These are phyloP conservation scores for Castanopsis chinensis DNA, from an alignment of 306 rosid genomes.

Conservation along the genomic window DNA sequence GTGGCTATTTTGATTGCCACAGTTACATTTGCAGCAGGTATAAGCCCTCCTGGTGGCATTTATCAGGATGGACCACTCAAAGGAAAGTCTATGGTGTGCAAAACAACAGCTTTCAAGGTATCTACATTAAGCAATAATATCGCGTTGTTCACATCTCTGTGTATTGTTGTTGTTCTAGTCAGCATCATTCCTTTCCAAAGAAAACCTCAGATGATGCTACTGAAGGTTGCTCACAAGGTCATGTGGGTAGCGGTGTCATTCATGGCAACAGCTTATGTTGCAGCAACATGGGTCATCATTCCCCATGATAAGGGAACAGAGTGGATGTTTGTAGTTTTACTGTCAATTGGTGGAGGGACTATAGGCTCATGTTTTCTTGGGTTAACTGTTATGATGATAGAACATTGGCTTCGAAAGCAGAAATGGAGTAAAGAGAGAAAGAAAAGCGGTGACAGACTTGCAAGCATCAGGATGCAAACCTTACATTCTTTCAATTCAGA, in stretches of 20 bases:
- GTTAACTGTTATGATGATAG: constrained; percentile 42
- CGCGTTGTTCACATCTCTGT: constrained; percentile 58
- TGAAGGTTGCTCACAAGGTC: constrained; percentile 51
- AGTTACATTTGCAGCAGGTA: constrained; percentile 63
- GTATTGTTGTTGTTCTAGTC: constrained; percentile 56
- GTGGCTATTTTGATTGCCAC: constrained; percentile 72
- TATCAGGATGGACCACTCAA: constrained; percentile 41
- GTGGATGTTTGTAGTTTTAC: constrained; percentile 35
- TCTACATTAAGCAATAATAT: constrained; percentile 52
- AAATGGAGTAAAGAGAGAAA: constrained; percentile 51
- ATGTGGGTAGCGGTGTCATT: constrained; percentile 75
- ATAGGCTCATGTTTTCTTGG: constrained; percentile 46
- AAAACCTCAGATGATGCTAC: constrained; percentile 38
- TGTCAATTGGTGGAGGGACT: constrained; percentile 50
- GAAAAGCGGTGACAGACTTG: constrained; percentile 28
- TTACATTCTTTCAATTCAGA: constrained; percentile 46
- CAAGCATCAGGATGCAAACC: constrained; percentile 28
- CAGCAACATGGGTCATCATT: constrained; percentile 61
- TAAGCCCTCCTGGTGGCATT: constrained; percentile 68
- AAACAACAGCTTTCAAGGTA: constrained; percentile 52
- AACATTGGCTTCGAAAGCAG: constrained; percentile 52
- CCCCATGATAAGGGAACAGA: constrained; percentile 34
- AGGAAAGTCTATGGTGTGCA: constrained; percentile 46
- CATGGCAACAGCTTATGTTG: constrained; percentile 57
- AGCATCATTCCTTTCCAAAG: constrained; percentile 69